Evolutionary conservation across 2,329 filamentous ascomycete genomes (phyloP).

Genomic region (Trichoderma atrobrunneum): DNA sequence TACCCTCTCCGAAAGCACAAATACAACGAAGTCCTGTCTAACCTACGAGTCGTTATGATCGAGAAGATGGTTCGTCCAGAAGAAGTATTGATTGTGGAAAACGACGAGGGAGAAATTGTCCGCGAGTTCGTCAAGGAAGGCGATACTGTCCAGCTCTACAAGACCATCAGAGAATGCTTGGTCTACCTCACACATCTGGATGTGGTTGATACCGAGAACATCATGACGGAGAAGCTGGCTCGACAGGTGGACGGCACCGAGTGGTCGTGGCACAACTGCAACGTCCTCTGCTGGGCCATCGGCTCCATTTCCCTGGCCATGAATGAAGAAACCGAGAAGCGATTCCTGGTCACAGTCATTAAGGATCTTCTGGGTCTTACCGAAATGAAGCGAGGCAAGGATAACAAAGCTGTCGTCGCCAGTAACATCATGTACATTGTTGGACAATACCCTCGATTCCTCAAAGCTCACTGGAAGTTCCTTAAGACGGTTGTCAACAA

Average conservation of each 20-base stretch:
- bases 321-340: conserved; percentile 99
- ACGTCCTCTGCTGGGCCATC: conserved; percentile 98
- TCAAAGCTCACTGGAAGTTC: conserved; percentile 99
- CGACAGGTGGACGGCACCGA: conserved; percentile 92
- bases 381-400: conserved; percentile 98
- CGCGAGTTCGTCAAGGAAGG: conserved; percentile 99
- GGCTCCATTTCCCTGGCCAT: conserved; percentile 97
- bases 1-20: conserved; percentile 97
- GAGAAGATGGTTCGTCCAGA: conserved; percentile 99
- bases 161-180: conserved; percentile 94
- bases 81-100: conserved; percentile 98
- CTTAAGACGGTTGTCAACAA: conserved; percentile 99
- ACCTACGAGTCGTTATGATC: conserved; percentile 96
- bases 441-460: conserved; percentile 93
- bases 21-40: conserved; percentile 90
- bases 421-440: conserved; percentile 99
- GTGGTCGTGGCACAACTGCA: conserved; percentile 99
- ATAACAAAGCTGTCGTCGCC: conserved; percentile 98
- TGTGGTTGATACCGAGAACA: conserved; percentile 94
- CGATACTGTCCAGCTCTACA: conserved; percentile 98
- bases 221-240: conserved; percentile 98
- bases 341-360: conserved; percentile 96
- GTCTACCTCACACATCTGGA: conserved; percentile 97
- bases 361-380: conserved; percentile 96
- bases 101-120: conserved; percentile 98